Percentiles rank a stretch among this genome's conserved stretches.
Evolutionary conservation across 129 eudicot genomes (phyloP).

Genomic region (Lactuca saligna): DNA sequence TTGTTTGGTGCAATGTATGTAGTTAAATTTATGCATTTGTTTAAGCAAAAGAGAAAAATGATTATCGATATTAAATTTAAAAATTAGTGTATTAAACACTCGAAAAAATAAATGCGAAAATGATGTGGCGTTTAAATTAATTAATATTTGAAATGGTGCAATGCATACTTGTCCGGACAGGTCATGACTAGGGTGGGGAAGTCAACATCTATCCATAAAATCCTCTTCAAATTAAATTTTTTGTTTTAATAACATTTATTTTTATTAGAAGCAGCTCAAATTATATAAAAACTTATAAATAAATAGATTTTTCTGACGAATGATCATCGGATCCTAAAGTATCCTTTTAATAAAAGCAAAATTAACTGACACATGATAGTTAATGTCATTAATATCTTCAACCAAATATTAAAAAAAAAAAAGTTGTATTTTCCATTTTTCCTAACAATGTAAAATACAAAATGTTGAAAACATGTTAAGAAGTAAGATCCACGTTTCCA

Average conservation of each 20-base stretch:
- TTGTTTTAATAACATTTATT: no score
- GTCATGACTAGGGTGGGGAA: constrained; percentile 21
- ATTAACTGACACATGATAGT: not conserved
- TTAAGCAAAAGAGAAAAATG: not conserved
- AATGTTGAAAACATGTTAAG: not conserved
- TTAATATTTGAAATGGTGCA: constrained; percentile 13
- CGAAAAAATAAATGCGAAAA: not conserved
- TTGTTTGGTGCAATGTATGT: not conserved
- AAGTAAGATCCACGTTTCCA: constrained; percentile 6
- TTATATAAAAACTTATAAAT: no score
- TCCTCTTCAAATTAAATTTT: not conserved
- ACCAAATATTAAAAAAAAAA: not conserved
- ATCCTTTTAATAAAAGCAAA: not conserved
- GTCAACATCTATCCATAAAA: constrained; percentile 8
- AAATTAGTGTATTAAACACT: not conserved
- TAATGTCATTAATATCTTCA: not conserved
- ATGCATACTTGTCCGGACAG: constrained; percentile 17
- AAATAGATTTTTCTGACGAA: not conserved
- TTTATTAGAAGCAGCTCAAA: no score
- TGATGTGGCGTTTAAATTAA: not conserved
- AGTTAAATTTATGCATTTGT: not conserved
- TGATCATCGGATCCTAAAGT: not conserved
- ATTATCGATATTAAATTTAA: not conserved
- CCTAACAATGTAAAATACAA: not conserved
- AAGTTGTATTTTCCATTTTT: not conserved